A percentile compares a stretch with the other conserved stretches of the same genome.
These are phyloP conservation scores for Sporothrix dimorphospora DNA, from an alignment of 2,329 filamentous ascomycete genomes.

Conservation along the genomic window DNA sequence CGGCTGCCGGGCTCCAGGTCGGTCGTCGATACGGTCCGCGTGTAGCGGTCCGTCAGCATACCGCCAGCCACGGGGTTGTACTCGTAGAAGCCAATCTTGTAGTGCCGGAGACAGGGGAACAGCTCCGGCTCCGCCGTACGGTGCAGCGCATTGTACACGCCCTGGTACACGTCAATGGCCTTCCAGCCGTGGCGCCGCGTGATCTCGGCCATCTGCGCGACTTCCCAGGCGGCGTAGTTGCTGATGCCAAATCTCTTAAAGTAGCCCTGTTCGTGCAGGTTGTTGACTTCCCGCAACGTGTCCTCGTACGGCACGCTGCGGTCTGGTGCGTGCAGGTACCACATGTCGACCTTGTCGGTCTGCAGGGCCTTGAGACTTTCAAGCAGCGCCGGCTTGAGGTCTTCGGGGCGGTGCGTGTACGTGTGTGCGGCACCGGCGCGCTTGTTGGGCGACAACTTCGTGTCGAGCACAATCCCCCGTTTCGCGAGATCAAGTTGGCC, in stretches of 20 bases:
- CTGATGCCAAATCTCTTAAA: constrained; percentile 53
- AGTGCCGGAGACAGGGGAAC: constrained; percentile 49
- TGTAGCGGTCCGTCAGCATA: constrained; percentile 42
- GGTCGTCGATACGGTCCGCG: constrained; percentile 24
- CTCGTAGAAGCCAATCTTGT: constrained; percentile 42
- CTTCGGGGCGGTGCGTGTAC: constrained; percentile 33
- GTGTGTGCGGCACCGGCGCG: constrained; percentile 25
- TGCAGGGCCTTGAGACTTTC: constrained; percentile 35
- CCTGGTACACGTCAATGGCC: constrained; percentile 52
- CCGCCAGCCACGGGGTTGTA: constrained; percentile 35
- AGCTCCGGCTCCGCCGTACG: constrained; percentile 47
- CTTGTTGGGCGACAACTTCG: constrained; percentile 33
- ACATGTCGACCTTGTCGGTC: constrained; percentile 37
- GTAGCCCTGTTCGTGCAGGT: constrained; percentile 53
- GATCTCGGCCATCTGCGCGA: constrained; percentile 49
- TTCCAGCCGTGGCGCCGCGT: constrained; percentile 45
- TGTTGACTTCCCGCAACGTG: constrained; percentile 51
- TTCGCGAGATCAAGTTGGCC: constrained; percentile 45
- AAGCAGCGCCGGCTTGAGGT: constrained; percentile 33
- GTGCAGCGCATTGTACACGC: constrained; percentile 46
- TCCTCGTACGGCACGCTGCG: constrained; percentile 59
- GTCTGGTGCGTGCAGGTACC: constrained; percentile 57
- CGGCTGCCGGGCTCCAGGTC: constrained; percentile 29
- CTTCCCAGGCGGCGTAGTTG: constrained; percentile 49
- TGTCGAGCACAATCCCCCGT: constrained; percentile 38